Conservation (phyloP, 345 rosid species). For the Ailanthus altissimus region DNA sequence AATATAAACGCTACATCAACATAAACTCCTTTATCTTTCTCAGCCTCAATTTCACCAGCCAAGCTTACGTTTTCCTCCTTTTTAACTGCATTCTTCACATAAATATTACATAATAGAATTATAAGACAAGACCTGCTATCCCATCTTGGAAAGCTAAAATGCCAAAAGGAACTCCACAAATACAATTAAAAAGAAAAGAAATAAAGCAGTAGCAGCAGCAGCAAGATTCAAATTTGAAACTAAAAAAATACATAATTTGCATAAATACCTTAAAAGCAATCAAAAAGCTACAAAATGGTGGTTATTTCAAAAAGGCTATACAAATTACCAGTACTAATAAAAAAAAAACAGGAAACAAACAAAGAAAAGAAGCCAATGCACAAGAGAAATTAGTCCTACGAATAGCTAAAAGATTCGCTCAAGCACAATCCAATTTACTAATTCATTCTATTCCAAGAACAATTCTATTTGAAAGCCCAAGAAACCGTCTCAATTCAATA, state of each 20-base stretch:
- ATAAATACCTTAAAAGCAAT: background rate
- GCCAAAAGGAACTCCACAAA: background rate
- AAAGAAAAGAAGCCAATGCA: background rate
- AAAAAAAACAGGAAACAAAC: background rate
- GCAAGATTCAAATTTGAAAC: too few relatives aligned
- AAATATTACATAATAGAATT: background rate
- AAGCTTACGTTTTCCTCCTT: slow-evolving; percentile 17
- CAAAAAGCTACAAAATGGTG: background rate
- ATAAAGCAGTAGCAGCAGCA: too few relatives aligned
- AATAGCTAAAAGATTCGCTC: background rate
- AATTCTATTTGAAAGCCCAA: background rate
- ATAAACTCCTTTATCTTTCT: slow-evolving; percentile 62
- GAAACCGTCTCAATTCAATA: background rate
- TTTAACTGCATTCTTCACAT: too few relatives aligned
- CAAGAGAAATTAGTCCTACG: background rate
- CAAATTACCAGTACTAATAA: background rate
- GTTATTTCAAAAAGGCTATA: background rate
- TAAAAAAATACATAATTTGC: background rate
- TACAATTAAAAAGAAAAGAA: background rate
- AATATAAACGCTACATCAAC: slow-evolving; percentile 45
- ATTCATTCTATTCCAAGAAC: too few relatives aligned
- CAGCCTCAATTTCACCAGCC: too few relatives aligned
- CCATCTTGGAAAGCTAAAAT: background rate
- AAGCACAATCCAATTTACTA: slow-evolving; percentile 1
- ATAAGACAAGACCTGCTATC: background rate